Evolutionary conservation across 805 yeast species (phyloP), one percentile per base, ranked within the genome.

Genomic region (Kuraishia ogatae): DNA sequence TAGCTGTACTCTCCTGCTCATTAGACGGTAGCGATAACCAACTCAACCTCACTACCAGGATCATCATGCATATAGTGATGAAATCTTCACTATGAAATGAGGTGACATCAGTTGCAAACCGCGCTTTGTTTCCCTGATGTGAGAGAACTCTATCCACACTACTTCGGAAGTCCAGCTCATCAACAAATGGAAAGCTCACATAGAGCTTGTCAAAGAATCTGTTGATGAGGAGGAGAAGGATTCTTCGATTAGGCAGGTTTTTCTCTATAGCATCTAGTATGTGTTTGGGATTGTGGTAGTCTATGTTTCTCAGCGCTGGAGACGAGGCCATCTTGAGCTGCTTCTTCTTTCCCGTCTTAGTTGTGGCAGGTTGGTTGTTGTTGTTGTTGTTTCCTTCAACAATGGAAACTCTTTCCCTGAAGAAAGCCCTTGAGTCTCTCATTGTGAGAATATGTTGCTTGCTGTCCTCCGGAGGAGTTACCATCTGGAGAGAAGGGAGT

Each of bases 181-280:
- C 90, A 39, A 85, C 67, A 58, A 79, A 82, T 2, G 94, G 92
- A 61, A 85, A 72, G 55, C 79, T 83, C 15, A 87, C 78, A 64
- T 87, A 87, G 4, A 85, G 67, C 39, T 76, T 73, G 11, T 73
- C 74, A 63, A 86, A 86, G 59, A 80, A 86, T 58, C 83, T 71
- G 56, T 83, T 81, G 28, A 85, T 69, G 52, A 83, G 70, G 50
- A 75, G 62, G 81, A 87, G 80, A 8, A 84, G 73, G 1, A 81
- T 75, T 56, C 73, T 74, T 60, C 79, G 78, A 28, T 71, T 74
- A 0, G 92, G 92, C 51, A 85, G 61, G 53, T 72, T 69, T 55
- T 70, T 70, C 58, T 77, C 77, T 57, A 76, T 71, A 5, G 75
- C 71, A 13, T 69, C 60, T 2, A 75, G 63, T 23, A 70, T 66